Base-by-base conservation (phyloP, 306 rosid species). In the Mimosa bimucronata region DNA sequence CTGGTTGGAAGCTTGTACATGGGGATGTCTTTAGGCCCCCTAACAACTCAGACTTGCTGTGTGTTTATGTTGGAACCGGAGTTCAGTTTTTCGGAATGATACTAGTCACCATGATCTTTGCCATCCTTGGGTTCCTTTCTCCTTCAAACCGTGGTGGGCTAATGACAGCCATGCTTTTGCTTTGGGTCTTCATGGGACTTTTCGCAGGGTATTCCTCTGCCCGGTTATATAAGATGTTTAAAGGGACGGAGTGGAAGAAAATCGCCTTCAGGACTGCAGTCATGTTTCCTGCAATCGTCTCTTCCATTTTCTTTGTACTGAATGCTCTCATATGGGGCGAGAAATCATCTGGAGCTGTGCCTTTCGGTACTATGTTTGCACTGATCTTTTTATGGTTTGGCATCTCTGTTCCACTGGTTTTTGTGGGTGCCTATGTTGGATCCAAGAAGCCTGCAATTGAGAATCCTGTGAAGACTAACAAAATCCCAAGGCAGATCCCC, bases 11-110 rank as follows among this genome's bases (percentile, higher is more conserved):
- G 88, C 98, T 95, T 83, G 99, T 95, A 66, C 99, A 93, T 40
- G 99, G 99, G 28, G 99, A 95, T 90, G 98, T 95, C 65, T 95
- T 95, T 78, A 88, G 99, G 84, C 93, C 98, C n/a, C 99, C 99
- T 42, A 88, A 66, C 75, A 93, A 89, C 77, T 81, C 98, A 16
- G 92, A 90, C 62, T 83, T 95, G 72, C 91, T 95, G 11, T 95
- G 98, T 73, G 96, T 93, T 71, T 93, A 95, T 77, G 97, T 90
- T 65, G 99, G 99, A 83, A 93, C 97, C 10, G 99, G 99, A n/a
- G 98, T 92, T 81, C 98, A 95, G 75, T 93, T 92, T 85, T 91
- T 90, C 10, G 97, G 95, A 45, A 93, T 95, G 98, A 85, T 91
- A 14, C 86, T 95, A 55, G 98, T 95, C 42, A 93, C 98, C 55